Evolutionary conservation across 73 alveolate species (phyloP).

Genomic region (Tetrahymena thermophila): DNA sequence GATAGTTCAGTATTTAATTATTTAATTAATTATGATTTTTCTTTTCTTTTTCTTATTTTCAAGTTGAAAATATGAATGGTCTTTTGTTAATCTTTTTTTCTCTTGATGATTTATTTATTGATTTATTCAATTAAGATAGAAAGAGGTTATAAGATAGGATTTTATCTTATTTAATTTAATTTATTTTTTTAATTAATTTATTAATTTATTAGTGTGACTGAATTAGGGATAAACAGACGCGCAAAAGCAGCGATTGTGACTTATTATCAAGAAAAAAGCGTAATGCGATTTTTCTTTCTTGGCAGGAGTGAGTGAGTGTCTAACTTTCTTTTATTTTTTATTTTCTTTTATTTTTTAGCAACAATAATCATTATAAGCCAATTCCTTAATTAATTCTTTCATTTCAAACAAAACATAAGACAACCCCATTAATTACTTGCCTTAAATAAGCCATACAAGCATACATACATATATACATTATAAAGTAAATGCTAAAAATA

Average conservation of each 20-base stretch:
- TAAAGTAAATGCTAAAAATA: no score
- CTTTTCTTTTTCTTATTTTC: not conserved
- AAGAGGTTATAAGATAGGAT: not conserved
- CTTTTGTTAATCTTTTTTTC: not conserved
- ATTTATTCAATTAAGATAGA: not conserved
- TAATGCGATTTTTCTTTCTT: not conserved
- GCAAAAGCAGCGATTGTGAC: not conserved
- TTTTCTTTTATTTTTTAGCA: not conserved
- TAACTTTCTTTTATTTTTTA: not conserved
- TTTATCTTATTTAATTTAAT: no score
- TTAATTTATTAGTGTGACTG: not conserved
- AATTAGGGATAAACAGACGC: not conserved
- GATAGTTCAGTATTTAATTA: not conserved
- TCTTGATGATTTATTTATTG: not conserved
- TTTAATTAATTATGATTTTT: not conserved
- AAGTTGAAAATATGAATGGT: not conserved
- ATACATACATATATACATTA: no score
- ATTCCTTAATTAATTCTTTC: not conserved
- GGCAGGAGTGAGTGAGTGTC: not conserved
- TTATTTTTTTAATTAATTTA: no score
- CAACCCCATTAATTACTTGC: not conserved
- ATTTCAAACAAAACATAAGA: not conserved
- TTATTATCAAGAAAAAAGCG: slow-evolving; percentile 1
- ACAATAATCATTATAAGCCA: not conserved
- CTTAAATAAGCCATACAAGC: not conserved